phyloP scores from a whole-genome alignment of 1,284 basidiomycete genomes.

The Leccinum subspadiceum region DNA sequence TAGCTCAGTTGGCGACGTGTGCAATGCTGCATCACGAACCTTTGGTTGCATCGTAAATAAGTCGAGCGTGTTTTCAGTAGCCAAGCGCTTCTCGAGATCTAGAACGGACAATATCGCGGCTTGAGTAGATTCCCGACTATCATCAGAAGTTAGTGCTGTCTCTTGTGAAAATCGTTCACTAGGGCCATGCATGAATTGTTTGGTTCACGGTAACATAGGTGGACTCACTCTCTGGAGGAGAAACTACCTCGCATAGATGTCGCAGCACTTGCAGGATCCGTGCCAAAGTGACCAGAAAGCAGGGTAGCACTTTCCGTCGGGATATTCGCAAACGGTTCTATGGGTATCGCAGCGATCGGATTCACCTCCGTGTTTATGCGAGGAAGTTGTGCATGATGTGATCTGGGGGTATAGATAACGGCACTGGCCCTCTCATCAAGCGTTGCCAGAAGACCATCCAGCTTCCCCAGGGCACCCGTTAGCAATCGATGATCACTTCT shows the following conservation, averaged over 20 bases:
- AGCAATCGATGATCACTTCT: slow-evolving; percentile 86
- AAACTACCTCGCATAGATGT: slow-evolving; percentile 53
- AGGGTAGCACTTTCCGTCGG: slow-evolving; percentile 6
- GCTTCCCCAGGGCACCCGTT: slow-evolving; percentile 75
- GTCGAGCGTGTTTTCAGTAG: slow-evolving; percentile 81
- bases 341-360: slow-evolving; percentile 46
- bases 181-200: slow-evolving; percentile 5
- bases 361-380: slow-evolving; percentile 46
- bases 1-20: slow-evolving; percentile 15
- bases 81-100: slow-evolving; percentile 81
- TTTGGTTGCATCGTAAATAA: slow-evolving; percentile 96
- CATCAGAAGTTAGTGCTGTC: slow-evolving; percentile 51
- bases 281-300: slow-evolving; percentile 31
- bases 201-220: slow-evolving; percentile 4
- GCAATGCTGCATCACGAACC: slow-evolving; percentile 43
- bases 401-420: slow-evolving; percentile 36
- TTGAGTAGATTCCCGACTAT: slow-evolving; percentile 49
- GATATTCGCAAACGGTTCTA: slow-evolving; percentile 1
- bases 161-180: slow-evolving; percentile 63
- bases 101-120: slow-evolving; percentile 57
- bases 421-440: slow-evolving; percentile 60
- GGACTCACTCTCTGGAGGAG: slow-evolving; percentile 54
- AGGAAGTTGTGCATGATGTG: slow-evolving; percentile 20
- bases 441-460: slow-evolving; percentile 72
- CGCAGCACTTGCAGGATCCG: slow-evolving; percentile 40